These are phyloP conservation scores for Mucor sp. DNA, from an alignment of 371 early-diverging fungal species.

Conservation along the genomic window DNA sequence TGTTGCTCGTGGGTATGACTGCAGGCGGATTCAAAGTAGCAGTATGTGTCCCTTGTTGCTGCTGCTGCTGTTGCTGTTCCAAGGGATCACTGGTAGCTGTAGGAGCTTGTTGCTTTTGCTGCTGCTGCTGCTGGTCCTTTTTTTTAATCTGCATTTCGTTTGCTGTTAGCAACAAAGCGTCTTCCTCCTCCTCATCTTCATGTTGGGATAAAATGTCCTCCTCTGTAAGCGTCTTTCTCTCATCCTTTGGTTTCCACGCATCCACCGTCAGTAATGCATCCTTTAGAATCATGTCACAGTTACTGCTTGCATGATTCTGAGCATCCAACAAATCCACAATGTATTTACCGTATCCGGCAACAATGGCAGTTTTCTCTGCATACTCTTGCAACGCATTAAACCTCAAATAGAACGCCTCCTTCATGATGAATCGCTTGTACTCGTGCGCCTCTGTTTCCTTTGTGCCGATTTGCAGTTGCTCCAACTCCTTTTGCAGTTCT, in stretches of 20 bases:
- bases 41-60: not conserved
- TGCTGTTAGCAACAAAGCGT: constrained; percentile 4
- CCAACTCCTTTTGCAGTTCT: constrained; percentile 32
- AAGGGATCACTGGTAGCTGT: not conserved
- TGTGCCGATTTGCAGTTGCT: not conserved
- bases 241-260: constrained; percentile 12
- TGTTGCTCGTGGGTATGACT: not conserved
- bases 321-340: constrained; percentile 35
- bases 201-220: constrained; percentile 5
- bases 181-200: constrained; percentile 8
- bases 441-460: constrained; percentile 24
- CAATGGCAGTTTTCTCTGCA: constrained; percentile 32
- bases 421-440: constrained; percentile 33
- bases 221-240: constrained; percentile 1
- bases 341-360: constrained; percentile 40
- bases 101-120: not conserved
- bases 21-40: not conserved
- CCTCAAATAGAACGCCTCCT: constrained; percentile 38
- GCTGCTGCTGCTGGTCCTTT: not conserved
- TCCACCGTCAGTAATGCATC: constrained; percentile 21
- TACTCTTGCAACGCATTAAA: constrained; percentile 42
- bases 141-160: not conserved
- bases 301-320: constrained; percentile 5
- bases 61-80: too few relatives aligned
- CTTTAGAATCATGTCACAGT: constrained; percentile 12